Evolutionary conservation across 176 grass and related monocot species (phyloP), one percentile per base, ranked within the genome.

Genomic region (Leersia perrieri): DNA sequence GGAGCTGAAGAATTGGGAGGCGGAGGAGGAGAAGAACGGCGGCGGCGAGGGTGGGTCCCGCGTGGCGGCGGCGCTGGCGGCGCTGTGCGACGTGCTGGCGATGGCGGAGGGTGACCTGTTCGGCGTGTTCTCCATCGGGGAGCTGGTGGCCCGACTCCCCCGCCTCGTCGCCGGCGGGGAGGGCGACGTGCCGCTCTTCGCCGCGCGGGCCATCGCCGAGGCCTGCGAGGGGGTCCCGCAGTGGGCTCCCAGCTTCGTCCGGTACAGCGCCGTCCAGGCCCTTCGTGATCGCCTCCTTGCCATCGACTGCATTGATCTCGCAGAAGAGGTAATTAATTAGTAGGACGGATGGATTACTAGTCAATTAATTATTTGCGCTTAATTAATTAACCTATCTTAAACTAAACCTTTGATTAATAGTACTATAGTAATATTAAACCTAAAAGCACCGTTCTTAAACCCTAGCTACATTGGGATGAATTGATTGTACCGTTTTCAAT

Each of bases 321-420:
- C 90, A 44, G 86, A 92, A 11, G 74, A 89, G 86, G 90, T 92
- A 78, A 23, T 9, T 49, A 18, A n/a, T n/a, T n/a, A n/a, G n/a
- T n/a, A n/a, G n/a, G n/a, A n/a, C n/a, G n/a, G n/a, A n/a, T n/a
- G n/a, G n/a, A n/a, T n/a, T n/a, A n/a, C n/a, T 36, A 15, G 41
- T 14, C n/a, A n/a, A 15, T n/a, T 18, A 18, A 30, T 18, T 41
- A n/a, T n/a, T n/a, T n/a, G n/a, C n/a, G n/a, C n/a, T n/a, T n/a
- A n/a, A n/a, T n/a, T n/a, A n/a, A n/a, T n/a, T n/a, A n/a, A n/a
- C n/a, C n/a, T n/a, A n/a, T n/a, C n/a, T n/a, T n/a, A n/a, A n/a
- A n/a, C n/a, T n/a, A n/a, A n/a, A n/a, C n/a, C n/a, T n/a, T n/a
- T n/a, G n/a, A n/a, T n/a, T n/a, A n/a, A n/a, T n/a, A n/a, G n/a